These are phyloP conservation scores for Phytophthora kernoviae DNA, from an alignment of 352 stramenopile species.

Conservation along the genomic window DNA sequence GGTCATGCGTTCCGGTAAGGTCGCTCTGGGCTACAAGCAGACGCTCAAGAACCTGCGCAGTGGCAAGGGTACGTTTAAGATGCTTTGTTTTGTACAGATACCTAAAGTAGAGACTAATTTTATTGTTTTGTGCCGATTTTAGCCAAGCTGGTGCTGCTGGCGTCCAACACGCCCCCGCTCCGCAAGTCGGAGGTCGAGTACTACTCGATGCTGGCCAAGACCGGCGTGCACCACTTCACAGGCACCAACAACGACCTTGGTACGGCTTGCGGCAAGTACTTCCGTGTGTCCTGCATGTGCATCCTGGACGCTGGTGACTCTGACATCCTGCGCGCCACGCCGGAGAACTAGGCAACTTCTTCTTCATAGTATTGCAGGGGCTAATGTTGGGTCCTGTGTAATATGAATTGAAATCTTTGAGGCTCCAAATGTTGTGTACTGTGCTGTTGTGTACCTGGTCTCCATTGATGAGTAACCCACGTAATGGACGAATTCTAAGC, in stretches of 20 bases:
- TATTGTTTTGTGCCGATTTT: conserved; percentile 1
- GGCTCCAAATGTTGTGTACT: neutral
- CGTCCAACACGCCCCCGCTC: conserved; percentile 97
- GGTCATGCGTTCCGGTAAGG: conserved; percentile 99
- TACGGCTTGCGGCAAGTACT: conserved; percentile 99
- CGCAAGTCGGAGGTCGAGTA: conserved; percentile 99
- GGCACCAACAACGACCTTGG: conserved; percentile 99
- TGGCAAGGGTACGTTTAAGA: conserved; percentile 77
- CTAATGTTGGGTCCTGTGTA: neutral
- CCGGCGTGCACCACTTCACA: conserved; percentile 97
- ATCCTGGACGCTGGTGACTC: conserved; percentile 98
- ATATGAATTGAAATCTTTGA: conserved; percentile 4
- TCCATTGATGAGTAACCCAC: too few species aligned
- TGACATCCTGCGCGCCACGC: conserved; percentile 95
- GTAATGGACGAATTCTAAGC: too few species aligned
- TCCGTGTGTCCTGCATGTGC: conserved; percentile 96
- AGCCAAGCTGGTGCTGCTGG: conserved; percentile 98
- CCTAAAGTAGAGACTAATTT: neutral
- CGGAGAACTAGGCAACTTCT: conserved; percentile 49
- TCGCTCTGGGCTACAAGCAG: conserved; percentile 98
- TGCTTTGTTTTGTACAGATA: neutral
- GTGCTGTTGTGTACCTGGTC: too few species aligned
- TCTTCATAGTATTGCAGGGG: neutral
- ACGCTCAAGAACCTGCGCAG: conserved; percentile 97
- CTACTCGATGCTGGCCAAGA: conserved; percentile 99